Evolutionary conservation across 176 grass and related monocot species (phyloP), one percentile per base, ranked within the genome.

Genomic region (maize (Zea mays)): DNA sequence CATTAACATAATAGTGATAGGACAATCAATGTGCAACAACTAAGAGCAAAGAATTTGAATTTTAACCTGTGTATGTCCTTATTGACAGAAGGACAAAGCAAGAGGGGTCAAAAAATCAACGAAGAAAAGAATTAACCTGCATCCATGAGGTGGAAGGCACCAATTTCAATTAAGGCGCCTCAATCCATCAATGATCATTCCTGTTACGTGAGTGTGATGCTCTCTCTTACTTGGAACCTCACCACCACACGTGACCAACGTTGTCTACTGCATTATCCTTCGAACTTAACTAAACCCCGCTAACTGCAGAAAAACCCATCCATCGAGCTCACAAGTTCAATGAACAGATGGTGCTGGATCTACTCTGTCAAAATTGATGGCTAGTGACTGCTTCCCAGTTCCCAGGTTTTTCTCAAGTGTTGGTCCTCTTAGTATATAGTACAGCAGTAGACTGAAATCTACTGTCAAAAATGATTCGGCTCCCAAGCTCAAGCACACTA

Each of bases 31-130:
- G 57, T 90, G 85, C 63, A 90, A 43, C 67, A 88, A 78, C 88
- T 75, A 87, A 79, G 79, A 90, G 82, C 85, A 97, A 97, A 90
- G 73, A 93, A 93, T 88, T 88, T 88, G 74, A 93, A 83, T 80
- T 57, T 76, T 81, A 86, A 68, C 84, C 88, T 86, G 77, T 85
- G 76, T 83, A 79, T 89, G 86, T 85, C 85, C 82, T 91, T 85
- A 89, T 85, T 90, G 66, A 73, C 75, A 90, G 45, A 83, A 85
- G 86, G 88, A 81, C 75, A 90, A 79, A 56, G 69, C 67, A 75
- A 37, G 72, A 21, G 71, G 73, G 65, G 76, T 76, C 76, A 90
- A 90, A 81, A 78, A 87, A 16, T 46, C 71, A 80, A 84, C 16
- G 54, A 89, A 88, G 73, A 83, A 88, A 88, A 91, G 55, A 89